Conservation (phyloP, 2,329 filamentous ascomycete species). For the Nothophoma quercina region DNA sequence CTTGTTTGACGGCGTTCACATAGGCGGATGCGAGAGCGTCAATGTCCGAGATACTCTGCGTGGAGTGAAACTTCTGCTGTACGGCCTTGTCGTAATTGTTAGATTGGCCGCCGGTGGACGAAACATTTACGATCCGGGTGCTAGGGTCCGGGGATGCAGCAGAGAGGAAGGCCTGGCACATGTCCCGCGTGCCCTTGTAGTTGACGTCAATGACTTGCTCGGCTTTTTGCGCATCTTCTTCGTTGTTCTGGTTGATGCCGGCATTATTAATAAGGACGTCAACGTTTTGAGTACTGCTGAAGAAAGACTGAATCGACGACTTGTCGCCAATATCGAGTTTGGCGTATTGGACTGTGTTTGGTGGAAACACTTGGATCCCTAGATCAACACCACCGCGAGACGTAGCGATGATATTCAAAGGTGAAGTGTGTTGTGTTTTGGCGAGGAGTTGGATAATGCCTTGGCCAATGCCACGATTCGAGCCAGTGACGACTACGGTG, state of each 20-base stretch:
- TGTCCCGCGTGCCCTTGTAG: constrained; percentile 27
- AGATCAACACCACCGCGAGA: constrained; percentile 26
- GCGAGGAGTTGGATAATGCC: constrained; percentile 32
- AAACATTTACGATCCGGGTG: constrained; percentile 26
- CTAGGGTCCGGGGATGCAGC: neutral
- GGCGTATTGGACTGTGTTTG: constrained; percentile 23
- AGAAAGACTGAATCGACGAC: constrained; percentile 25
- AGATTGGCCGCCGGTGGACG: constrained; percentile 17
- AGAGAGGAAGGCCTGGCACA: constrained; percentile 24
- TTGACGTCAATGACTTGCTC: constrained; percentile 23
- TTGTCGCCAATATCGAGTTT: constrained; percentile 25
- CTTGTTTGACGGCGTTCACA: neutral
- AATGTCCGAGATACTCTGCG: neutral
- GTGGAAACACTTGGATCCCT: constrained; percentile 2
- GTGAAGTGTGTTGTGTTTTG: constrained; percentile 18
- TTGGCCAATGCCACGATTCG: constrained; percentile 33
- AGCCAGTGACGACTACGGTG: constrained; percentile 32
- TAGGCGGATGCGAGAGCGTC: constrained; percentile 15
- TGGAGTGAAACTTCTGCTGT: neutral
- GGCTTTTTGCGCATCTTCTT: constrained; percentile 18
- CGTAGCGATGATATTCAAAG: constrained; percentile 29
- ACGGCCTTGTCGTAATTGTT: constrained; percentile 12
- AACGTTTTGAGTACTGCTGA: constrained; percentile 14
- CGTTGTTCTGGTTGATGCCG: constrained; percentile 26
- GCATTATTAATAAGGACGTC: constrained; percentile 36